Percentiles rank a stretch among this genome's conserved stretches.
Conservation (phyloP, 805 yeast species). For the Ascoidea tarda region DNA sequence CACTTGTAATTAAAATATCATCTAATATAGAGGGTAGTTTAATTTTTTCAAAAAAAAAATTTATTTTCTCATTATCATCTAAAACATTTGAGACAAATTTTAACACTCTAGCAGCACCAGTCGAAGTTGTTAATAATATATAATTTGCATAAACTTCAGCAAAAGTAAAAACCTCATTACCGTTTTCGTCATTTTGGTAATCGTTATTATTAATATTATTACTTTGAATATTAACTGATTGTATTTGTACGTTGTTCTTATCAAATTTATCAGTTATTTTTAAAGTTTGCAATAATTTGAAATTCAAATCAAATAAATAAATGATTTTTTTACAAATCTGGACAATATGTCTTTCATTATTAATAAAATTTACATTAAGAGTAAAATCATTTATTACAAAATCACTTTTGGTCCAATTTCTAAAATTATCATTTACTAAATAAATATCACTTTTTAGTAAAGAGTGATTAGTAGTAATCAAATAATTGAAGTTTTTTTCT, state of each 20-base stretch:
- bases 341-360: slow-evolving; percentile 40
- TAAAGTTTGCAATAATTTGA: slow-evolving; percentile 21
- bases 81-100: slow-evolving; percentile 4
- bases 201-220: slow-evolving; percentile 8
- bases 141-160: slow-evolving; percentile 4
- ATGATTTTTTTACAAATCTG: slow-evolving; percentile 64
- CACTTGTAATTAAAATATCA: slow-evolving; percentile 8
- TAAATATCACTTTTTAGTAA: slow-evolving; percentile 57
- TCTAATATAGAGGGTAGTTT: slow-evolving; percentile 6
- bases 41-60: slow-evolving; percentile 3
- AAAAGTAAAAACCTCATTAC: slow-evolving; percentile 6
- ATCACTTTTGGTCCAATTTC: slow-evolving; percentile 4
- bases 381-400: slow-evolving; percentile 6
- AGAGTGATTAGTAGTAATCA: slow-evolving; percentile 58
- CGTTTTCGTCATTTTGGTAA: slow-evolving; percentile 3
- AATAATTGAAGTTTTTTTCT: slow-evolving; percentile 33
- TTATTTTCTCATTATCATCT: slow-evolving; percentile 9
- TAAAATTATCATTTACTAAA: slow-evolving; percentile 30
- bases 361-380: slow-evolving; percentile 31
- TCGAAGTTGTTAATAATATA: slow-evolving; percentile 7
- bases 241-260: slow-evolving; percentile 3
- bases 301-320: slow-evolving; percentile 45
- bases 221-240: slow-evolving; percentile 8
- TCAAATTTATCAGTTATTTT: slow-evolving; percentile 5
- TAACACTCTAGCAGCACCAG: slow-evolving; percentile 6